phyloP scores from a whole-genome alignment of 176 grass and related monocot species.

The Pontederia paniculata region DNA sequence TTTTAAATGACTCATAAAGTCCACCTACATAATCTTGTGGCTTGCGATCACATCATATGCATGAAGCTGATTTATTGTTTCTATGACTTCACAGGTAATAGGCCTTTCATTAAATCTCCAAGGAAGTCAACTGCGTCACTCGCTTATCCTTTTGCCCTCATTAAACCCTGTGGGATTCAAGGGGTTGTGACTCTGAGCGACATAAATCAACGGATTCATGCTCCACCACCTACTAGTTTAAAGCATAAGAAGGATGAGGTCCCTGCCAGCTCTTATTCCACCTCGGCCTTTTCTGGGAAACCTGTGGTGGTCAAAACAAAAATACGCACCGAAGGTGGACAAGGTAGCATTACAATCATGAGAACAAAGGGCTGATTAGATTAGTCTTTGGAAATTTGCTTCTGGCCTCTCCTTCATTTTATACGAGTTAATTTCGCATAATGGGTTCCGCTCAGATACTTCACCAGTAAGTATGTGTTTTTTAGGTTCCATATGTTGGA shows the following conservation, averaged over 20 bases:
- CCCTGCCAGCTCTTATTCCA: conserved; percentile 11
- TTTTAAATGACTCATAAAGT: background rate
- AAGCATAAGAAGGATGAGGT: conserved; percentile 49
- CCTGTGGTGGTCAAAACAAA: conserved; percentile 77
- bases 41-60: too few species aligned
- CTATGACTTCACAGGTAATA: conserved; percentile 26
- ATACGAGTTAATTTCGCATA: background rate
- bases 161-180: conserved; percentile 59
- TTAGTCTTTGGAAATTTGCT: background rate
- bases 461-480: too few species aligned
- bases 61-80: background rate
- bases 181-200: conserved; percentile 58
- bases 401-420: background rate
- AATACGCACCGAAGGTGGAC: conserved; percentile 71
- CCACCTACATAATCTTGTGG: background rate
- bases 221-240: conserved; percentile 49
- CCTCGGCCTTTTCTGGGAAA: conserved; percentile 73
- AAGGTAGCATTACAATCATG: conserved; percentile 84
- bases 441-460: too few species aligned
- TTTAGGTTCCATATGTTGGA: too few species aligned
- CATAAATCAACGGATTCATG: conserved; percentile 66
- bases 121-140: conserved; percentile 43
- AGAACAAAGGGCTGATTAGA: conserved; percentile 50
- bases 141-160: conserved; percentile 71
- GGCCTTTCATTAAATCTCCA: conserved; percentile 36